Base-by-base conservation (phyloP, 192 early-diverging fungal species). In the Globomyces pollinis-pini region DNA sequence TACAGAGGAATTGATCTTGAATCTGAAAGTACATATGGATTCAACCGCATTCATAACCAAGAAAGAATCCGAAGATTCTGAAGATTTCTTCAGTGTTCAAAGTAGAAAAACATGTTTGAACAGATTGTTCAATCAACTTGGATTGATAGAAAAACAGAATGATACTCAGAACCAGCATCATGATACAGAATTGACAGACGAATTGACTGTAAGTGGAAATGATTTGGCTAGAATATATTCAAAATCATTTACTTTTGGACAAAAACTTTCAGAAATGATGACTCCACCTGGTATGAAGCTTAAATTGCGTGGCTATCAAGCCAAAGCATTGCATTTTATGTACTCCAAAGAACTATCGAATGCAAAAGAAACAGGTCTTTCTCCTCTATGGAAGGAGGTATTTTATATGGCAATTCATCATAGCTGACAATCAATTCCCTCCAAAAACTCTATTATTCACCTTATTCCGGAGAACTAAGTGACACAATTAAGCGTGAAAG, bases 401-500 rank as follows among this genome's bases (percentile, higher is more conserved):
- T 6, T 16, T 7, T 12, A 18, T 16, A 12, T 42, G n/a, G n/a
- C n/a, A n/a, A n/a, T n/a, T n/a, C 18, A 42, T 16, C 18, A 9
- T 42, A 42, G 41, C 15, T 42, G 5, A 16, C 41, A 3, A 42
- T 23, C 26, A 3, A 33, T 21, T 13, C n/a, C 16, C 49, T 30
- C 5, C 32, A 44, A 21, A 50, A 28, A 8, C 53, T 74, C 26
- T 74, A 65, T 44, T 70, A 63, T 18, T 59, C 41, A 32, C 67
- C 67, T 3, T 74, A 71, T 31, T 57, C 69, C 8, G 67, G 63
- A 36, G 65, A 74, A 50, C 26, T 74, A 15, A 21, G 33, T n/a
- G 24, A 58, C 49, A 23, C 7, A 16, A 51, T 50, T 28, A 69
- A 69, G 1, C 55, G 39, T n/a, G 62, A 59, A 26, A 47, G 24